Evolutionary conservation across 495 filamentous ascomycete genomes (phyloP), one percentile per base, ranked within the genome.

Genomic region (Tuber indicum): DNA sequence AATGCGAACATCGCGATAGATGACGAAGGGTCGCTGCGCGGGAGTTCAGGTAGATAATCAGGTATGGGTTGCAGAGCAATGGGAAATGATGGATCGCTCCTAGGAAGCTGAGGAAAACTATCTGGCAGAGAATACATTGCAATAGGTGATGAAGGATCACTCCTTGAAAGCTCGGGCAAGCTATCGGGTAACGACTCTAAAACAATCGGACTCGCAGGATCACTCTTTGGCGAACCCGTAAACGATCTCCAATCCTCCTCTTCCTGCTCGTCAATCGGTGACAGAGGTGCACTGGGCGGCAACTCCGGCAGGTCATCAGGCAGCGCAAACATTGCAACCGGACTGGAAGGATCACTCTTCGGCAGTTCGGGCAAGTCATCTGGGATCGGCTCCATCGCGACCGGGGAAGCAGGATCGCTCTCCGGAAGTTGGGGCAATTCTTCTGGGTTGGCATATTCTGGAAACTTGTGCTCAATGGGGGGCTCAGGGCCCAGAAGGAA

Each of bases 21-120:
- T 66, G 81, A 76, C 26, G 52, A 77, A 39, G 73, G 73, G 19
- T 58, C 70, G 41, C 81, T 80, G n/a, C 39, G 43, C 47, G 81
- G 76, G 43, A 80, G 23, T 44, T 82, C 73, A n/a, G 77, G 75
- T 58, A 78, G 52, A 45, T 79, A n/a, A n/a, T 74, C 58, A 14
- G 70, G 49, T n/a, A 77, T 16, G 0, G 36, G 44, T 42, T 39
- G 41, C n/a, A 71, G 47, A 17, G 44, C 62, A 41, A 42, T 14
- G 42, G 76, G 72, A 17, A 47, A 78, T 45, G 47, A 32, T 19
- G 72, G 16, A 36, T 70, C 46, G 19, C 36, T 70, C 42, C 23
- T 19, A 17, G 58, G 44, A 52, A 41, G 17, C 17, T 8, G 44
- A 72, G 47, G 69, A 9, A 42, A 47, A 46, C 43, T 70, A 45